Conservation (phyloP, 345 rosid species). For the Microcos paniculata region DNA sequence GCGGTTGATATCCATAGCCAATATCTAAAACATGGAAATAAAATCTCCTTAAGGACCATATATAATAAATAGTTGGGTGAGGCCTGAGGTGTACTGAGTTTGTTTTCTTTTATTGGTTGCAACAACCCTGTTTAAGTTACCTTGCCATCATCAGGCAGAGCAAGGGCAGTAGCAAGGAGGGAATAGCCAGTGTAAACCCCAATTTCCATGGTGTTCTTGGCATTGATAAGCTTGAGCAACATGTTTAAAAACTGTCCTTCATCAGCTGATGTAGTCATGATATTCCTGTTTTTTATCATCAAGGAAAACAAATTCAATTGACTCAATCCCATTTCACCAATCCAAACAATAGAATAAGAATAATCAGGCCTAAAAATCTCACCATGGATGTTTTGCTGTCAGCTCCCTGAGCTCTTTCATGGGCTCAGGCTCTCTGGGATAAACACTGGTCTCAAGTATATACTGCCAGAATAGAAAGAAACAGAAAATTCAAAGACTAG, state of each 20-base stretch:
- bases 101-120: neutral
- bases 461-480: constrained; percentile 39
- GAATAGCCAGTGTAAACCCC: constrained; percentile 98
- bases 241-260: constrained; percentile 88
- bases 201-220: constrained; percentile 97
- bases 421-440: constrained; percentile 84
- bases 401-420: constrained; percentile 92
- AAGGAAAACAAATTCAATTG: neutral
- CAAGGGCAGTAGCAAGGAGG: constrained; percentile 91
- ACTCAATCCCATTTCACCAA: neutral
- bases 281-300: constrained; percentile 50
- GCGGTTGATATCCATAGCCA: constrained; percentile 86
- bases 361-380: constrained; percentile 11
- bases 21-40: constrained; percentile 44
- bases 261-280: constrained; percentile 92
- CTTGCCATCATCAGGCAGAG: constrained; percentile 88
- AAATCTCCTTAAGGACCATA: no score
- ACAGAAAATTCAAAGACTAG: neutral
- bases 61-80: no score
- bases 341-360: neutral
- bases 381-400: constrained; percentile 96
- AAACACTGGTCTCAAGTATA: constrained; percentile 87
- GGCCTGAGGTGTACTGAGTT: no score
- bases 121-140: constrained; percentile 21
- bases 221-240: constrained; percentile 84